Evolutionary conservation across 2,329 filamentous ascomycete species (phyloP).

Genomic region (Xylaria sp.): DNA sequence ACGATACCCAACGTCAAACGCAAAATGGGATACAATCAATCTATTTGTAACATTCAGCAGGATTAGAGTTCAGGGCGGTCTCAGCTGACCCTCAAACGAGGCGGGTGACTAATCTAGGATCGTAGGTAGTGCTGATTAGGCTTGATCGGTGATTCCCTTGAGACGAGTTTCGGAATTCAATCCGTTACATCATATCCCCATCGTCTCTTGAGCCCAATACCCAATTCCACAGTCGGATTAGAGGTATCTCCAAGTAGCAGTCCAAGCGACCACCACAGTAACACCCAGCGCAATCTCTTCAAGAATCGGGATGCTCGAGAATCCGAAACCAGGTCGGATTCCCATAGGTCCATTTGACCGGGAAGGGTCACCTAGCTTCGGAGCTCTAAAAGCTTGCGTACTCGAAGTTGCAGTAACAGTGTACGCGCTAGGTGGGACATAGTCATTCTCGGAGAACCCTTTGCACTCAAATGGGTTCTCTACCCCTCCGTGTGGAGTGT

Average conservation of each 20-base stretch:
- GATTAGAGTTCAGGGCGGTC: neutral
- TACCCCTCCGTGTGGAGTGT: neutral
- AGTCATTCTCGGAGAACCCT: neutral
- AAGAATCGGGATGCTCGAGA: conserved; percentile 9
- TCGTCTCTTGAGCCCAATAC: neutral
- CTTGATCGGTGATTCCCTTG: neutral
- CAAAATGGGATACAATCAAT: neutral
- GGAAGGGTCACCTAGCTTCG: neutral
- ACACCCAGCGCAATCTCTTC: neutral
- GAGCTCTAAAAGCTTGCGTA: neutral
- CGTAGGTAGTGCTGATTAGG: neutral
- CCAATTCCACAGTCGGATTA: neutral
- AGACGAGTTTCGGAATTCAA: neutral
- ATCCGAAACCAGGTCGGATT: conserved; percentile 2
- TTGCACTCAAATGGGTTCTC: neutral
- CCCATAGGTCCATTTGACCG: conserved; percentile 4
- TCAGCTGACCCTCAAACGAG: neutral
- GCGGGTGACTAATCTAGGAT: neutral
- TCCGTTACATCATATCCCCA: neutral
- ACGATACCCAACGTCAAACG: neutral
- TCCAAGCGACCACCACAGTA: neutral
- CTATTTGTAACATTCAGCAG: neutral
- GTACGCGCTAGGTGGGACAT: neutral
- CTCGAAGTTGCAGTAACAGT: conserved; percentile 9
- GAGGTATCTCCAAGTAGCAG: conserved; percentile 2